Evolutionary conservation across 1,139 yeast genomes (phyloP), one percentile per base, ranked within the genome.

Genomic region (Hyphopichia wangnamkhiaoensis): DNA sequence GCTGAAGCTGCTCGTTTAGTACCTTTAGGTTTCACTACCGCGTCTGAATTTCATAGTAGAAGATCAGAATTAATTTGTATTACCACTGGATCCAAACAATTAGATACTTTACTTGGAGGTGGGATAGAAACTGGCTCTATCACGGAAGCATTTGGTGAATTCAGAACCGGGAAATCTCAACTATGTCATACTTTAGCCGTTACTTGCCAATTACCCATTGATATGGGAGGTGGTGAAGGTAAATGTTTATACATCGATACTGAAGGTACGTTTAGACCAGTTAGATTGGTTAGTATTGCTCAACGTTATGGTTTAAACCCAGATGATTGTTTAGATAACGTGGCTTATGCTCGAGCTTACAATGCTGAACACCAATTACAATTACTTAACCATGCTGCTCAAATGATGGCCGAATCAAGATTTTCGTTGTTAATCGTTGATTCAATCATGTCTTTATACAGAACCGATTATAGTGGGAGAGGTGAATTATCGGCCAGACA

Each of bases 181-280:
- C 68, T 93, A 38, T 94, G 98, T 63, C 98, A 94, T 59, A 94
- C 98, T 1, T 72, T 94, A 45, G 96, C 98, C 0, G 96, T 94
- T 9, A 91, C 98, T 2, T 93, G 98, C 60, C 99, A 93, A 63
- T 70, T 93, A 42, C 98, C 98, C 3, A 82, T 93, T 35, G 98
- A 93, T 58, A 86, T 88, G 88, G 98, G 98, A 33, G 99, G 99
- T 42, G 99, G 98, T 37, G 99, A 93, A 68, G 98, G 99, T 29
- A 90, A 94, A 61, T 93, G 98, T 63, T 73, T 94, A 42, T 94
- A 88, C 58, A 91, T 93, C 47, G 99, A 93, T 57, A 93, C 98
- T 0, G 99, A 93, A 58, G 96, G 96, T 13, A 94, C 98, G 1
- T 93, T 94, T 63, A 76, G 98, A 58, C 97, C 98, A 1, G 85